phyloP scores from a whole-genome alignment of 768 basidiomycete species.

The Naematelia aurantialba region DNA sequence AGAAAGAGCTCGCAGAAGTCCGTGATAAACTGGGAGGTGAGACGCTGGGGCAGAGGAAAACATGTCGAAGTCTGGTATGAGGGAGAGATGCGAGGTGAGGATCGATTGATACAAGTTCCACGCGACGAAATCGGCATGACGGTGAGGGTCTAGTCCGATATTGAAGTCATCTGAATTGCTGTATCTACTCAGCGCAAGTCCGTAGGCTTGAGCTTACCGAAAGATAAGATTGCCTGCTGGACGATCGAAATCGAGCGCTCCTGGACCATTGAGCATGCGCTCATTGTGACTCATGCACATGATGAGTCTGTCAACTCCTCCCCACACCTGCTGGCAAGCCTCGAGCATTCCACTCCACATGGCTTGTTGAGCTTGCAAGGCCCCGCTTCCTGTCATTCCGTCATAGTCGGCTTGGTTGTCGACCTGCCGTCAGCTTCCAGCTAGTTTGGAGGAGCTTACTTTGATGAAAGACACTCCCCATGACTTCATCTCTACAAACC shows the following conservation, averaged over 20 bases:
- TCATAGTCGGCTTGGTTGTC: conserved; percentile 40
- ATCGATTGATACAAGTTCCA: conserved; percentile 27
- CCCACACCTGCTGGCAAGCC: conserved; percentile 27
- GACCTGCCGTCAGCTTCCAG: conserved; percentile 12
- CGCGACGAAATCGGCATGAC: conserved; percentile 26
- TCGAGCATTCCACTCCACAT: conserved; percentile 36
- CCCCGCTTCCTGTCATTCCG: conserved; percentile 6
- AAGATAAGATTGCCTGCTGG: conserved; percentile 25
- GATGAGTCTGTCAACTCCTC: conserved; percentile 22
- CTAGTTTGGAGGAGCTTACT: conserved; percentile 5
- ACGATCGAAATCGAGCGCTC: conserved; percentile 28
- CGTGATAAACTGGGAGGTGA: conserved; percentile 28
- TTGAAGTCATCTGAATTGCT: conserved; percentile 41
- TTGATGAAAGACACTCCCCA: conserved; percentile 38
- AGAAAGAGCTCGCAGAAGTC: conserved; percentile 25
- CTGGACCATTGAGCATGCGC: conserved; percentile 38
- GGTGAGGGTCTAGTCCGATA: conserved; percentile 20
- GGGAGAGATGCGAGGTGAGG: conserved; percentile 32
- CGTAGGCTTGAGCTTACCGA: conserved; percentile 28
- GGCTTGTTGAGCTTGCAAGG: conserved; percentile 14
- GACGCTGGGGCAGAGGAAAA: conserved; percentile 26
- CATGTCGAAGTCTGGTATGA: conserved; percentile 42
- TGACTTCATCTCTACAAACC: conserved; percentile 21
- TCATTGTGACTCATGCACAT: conserved; percentile 45
- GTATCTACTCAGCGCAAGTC: not conserved